These are phyloP conservation scores for Tetrapisispora arboricola DNA, from an alignment of 805 yeast species.

Conservation along the genomic window DNA sequence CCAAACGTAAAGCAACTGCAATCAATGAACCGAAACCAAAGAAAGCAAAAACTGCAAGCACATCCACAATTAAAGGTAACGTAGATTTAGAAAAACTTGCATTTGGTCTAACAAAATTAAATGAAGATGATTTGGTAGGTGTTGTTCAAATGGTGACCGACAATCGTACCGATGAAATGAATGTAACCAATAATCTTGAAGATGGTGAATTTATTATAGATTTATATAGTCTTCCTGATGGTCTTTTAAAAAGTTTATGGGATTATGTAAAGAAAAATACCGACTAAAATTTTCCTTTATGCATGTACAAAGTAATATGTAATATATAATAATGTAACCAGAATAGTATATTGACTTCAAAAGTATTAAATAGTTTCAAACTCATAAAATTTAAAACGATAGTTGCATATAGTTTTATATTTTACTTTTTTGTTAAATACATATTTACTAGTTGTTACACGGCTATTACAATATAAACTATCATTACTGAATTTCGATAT, in stretches of 20 bases:
- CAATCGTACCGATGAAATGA: slow-evolving; percentile 90
- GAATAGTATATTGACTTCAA: too few species aligned
- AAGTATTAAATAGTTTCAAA: too few species aligned
- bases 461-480: too few species aligned
- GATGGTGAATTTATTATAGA: slow-evolving; percentile 98
- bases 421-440: too few species aligned
- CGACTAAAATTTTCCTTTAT: slow-evolving; percentile 12
- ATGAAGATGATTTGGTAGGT: slow-evolving; percentile 85
- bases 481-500: too few species aligned
- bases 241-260: slow-evolving; percentile 83
- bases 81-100: slow-evolving; percentile 88
- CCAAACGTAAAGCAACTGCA: slow-evolving; percentile 21
- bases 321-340: not conserved
- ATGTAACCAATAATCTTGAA: slow-evolving; percentile 87
- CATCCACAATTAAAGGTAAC: slow-evolving; percentile 50
- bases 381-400: too few species aligned
- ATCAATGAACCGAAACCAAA: slow-evolving; percentile 35
- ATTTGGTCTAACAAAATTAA: slow-evolving; percentile 74
- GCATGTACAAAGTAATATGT: not conserved
- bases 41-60: slow-evolving; percentile 37
- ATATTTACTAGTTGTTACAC: too few species aligned
- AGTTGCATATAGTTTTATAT: too few species aligned
- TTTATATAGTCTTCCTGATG: slow-evolving; percentile 84
- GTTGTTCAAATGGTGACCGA: slow-evolving; percentile 98
- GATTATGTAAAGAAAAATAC: slow-evolving; percentile 78